phyloP scores from a whole-genome alignment of 441 rosid genomes.

The Erysimum pusillum region DNA sequence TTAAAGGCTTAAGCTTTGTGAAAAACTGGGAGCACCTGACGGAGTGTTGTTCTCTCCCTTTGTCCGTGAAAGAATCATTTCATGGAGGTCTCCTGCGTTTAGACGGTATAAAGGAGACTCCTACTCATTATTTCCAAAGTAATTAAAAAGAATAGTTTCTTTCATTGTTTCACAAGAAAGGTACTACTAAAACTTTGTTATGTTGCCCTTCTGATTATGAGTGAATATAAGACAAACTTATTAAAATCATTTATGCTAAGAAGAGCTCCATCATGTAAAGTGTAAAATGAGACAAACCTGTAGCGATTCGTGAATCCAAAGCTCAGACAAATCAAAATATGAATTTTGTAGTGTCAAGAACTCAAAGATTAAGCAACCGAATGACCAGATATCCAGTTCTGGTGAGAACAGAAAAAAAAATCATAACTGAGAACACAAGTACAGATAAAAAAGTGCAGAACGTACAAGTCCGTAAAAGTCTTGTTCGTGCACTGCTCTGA shows the following conservation, averaged over 20 bases:
- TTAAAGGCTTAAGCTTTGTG: conserved; percentile 31
- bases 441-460: conserved; percentile 13
- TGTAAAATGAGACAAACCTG: conserved; percentile 58
- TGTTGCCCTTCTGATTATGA: conserved; percentile 67
- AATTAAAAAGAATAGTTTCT: conserved; percentile 74
- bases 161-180: conserved; percentile 50
- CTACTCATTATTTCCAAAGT: conserved; percentile 70
- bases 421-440: conserved; percentile 4
- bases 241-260: conserved; percentile 14
- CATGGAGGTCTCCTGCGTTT: conserved; percentile 66
- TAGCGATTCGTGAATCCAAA: conserved; percentile 73
- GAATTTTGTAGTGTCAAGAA: conserved; percentile 87
- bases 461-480: conserved; percentile 81
- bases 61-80: conserved; percentile 52
- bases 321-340: conserved; percentile 68
- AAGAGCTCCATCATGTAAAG: not conserved
- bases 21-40: conserved; percentile 23
- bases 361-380: conserved; percentile 88
- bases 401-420: conserved; percentile 52
- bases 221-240: conserved; percentile 1
- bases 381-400: conserved; percentile 99
- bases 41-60: conserved; percentile 18
- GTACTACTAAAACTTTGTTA: conserved; percentile 60
- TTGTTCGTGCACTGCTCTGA: conserved; percentile 73
- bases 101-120: conserved; percentile 77